Percentiles rank a stretch among this genome's conserved stretches.
phyloP scores from a whole-genome alignment of 2,329 filamentous ascomycete genomes.

The Colletotrichum sp. region DNA sequence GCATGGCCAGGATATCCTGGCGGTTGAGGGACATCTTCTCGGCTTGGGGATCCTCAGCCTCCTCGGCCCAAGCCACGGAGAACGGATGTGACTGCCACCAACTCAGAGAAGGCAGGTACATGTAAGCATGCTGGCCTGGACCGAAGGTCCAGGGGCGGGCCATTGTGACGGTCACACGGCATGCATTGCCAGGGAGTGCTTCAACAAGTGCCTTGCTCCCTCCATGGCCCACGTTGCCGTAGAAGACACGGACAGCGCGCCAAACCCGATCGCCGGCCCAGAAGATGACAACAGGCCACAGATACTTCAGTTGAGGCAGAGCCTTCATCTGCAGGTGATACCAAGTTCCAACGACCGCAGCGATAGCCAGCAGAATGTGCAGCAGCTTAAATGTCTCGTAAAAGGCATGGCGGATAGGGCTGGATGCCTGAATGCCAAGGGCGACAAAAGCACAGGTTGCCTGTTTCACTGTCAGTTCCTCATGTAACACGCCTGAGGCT shows the following conservation, averaged over 20 bases:
- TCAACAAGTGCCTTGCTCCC: slow-evolving; percentile 74
- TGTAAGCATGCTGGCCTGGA: slow-evolving; percentile 79
- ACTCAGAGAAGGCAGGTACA: slow-evolving; percentile 77
- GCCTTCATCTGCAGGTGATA: slow-evolving; percentile 65
- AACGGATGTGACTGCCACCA: slow-evolving; percentile 81
- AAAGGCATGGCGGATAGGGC: slow-evolving; percentile 75
- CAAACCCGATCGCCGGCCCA: slow-evolving; percentile 69
- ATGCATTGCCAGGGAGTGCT: slow-evolving; percentile 76
- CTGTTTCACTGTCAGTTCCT: slow-evolving; percentile 36
- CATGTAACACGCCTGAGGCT: not conserved
- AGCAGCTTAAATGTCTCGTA: slow-evolving; percentile 80
- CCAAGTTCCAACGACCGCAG: slow-evolving; percentile 68
- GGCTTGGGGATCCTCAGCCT: slow-evolving; percentile 53
- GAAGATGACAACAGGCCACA: slow-evolving; percentile 66
- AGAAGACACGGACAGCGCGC: slow-evolving; percentile 64
- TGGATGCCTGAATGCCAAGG: slow-evolving; percentile 72
- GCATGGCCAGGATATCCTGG: slow-evolving; percentile 62
- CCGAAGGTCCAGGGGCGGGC: slow-evolving; percentile 78
- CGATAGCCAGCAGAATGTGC: slow-evolving; percentile 68
- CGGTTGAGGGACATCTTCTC: slow-evolving; percentile 65
- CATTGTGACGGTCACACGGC: slow-evolving; percentile 75
- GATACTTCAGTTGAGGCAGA: slow-evolving; percentile 60
- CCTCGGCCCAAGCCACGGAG: slow-evolving; percentile 79
- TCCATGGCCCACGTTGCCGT: slow-evolving; percentile 70
- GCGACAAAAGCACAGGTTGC: slow-evolving; percentile 64